Conservation (phyloP, 495 filamentous ascomycete species). For the Mycothermus thermophilus region DNA sequence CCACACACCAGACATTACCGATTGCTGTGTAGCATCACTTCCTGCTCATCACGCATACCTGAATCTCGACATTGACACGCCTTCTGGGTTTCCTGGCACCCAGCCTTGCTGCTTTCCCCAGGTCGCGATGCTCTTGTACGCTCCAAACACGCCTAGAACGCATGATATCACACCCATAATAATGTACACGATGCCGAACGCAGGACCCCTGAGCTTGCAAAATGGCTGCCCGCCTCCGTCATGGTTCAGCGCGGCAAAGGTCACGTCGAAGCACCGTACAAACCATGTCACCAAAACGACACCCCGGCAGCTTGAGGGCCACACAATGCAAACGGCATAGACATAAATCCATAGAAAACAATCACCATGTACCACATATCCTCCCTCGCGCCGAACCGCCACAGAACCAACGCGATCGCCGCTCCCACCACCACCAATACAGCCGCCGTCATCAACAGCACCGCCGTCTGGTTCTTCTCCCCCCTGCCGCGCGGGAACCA, state of each 20-base stretch:
- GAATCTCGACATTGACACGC: too few relatives aligned
- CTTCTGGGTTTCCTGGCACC: too few relatives aligned
- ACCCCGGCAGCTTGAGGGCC: too few relatives aligned
- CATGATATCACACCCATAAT: background rate
- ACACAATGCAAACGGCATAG: background rate
- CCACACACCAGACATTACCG: too few relatives aligned
- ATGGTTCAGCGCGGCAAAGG: background rate
- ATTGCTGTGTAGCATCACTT: too few relatives aligned
- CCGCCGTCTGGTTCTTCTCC: background rate
- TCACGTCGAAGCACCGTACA: background rate
- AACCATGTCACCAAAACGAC: background rate
- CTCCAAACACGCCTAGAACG: background rate
- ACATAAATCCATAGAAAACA: background rate
- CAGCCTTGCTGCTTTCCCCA: too few relatives aligned
- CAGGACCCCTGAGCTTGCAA: background rate
- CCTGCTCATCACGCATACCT: too few relatives aligned
- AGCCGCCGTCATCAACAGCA: background rate
- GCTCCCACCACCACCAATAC: background rate
- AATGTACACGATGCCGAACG: background rate
- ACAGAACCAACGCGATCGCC: background rate
- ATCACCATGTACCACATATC: background rate
- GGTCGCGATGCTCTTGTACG: too few relatives aligned
- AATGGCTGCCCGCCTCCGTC: background rate
- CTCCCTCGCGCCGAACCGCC: background rate
- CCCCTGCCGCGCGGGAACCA: background rate